Evolutionary conservation across 768 basidiomycete species (phyloP).

Genomic region (Terana coerulea): DNA sequence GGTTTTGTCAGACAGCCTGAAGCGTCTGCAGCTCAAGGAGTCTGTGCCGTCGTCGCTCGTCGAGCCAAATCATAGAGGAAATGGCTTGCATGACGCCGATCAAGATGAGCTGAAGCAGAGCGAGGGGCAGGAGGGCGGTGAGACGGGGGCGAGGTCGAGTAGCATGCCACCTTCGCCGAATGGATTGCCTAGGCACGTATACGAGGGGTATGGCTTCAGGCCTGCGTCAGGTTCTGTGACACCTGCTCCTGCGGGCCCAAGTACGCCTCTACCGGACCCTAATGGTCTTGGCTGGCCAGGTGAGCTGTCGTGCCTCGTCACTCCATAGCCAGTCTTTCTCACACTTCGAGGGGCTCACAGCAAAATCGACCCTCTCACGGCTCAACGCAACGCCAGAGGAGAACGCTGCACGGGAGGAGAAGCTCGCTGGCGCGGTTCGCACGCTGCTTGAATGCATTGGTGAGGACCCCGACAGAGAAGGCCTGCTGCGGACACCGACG

Average conservation of each 20-base stretch:
- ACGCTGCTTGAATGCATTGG: constrained; percentile 96
- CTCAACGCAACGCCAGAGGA: constrained; percentile 78
- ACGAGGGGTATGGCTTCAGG: constrained; percentile 84
- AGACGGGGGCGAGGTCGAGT: no score
- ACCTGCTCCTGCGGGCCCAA: constrained; percentile 22
- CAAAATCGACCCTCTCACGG: constrained; percentile 85
- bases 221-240: constrained; percentile 49
- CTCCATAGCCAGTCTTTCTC: neutral
- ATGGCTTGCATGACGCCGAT: constrained; percentile 8
- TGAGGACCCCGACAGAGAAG: constrained; percentile 96
- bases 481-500: constrained; percentile 86
- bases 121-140: neutral
- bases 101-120: constrained; percentile 9
- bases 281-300: constrained; percentile 95
- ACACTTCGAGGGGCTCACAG: constrained; percentile 36
- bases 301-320: constrained; percentile 28
- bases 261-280: constrained; percentile 40
- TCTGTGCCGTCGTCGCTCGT: constrained; percentile 11
- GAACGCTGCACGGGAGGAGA: constrained; percentile 65
- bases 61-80: neutral
- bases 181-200: constrained; percentile 32
- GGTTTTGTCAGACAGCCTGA: constrained; percentile 43
- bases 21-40: constrained; percentile 37
- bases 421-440: constrained; percentile 80
- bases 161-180: constrained; percentile 5